These are phyloP conservation scores for Mycena pura DNA, from an alignment of 768 basidiomycete species.

Conservation along the genomic window DNA sequence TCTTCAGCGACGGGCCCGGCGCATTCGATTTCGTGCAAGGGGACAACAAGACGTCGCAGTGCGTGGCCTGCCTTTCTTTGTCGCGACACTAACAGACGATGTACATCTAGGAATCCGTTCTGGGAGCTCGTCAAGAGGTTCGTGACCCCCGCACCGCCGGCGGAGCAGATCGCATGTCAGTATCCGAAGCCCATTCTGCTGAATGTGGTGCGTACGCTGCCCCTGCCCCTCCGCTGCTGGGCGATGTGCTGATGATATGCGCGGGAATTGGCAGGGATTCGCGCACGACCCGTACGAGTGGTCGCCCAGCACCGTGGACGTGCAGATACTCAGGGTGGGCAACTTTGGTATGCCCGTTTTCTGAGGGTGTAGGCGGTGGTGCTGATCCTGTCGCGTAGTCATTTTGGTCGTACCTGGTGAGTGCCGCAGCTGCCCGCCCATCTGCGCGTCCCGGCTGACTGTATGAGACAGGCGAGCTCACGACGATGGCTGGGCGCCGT, in stretches of 20 bases:
- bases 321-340: conserved; percentile 68
- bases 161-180: no score
- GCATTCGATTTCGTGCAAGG: no score
- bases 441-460: no score
- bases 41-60: no score
- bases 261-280: no score
- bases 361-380: not conserved
- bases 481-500: conserved; percentile 82
- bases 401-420: conserved; percentile 78
- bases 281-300: conserved; percentile 74
- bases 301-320: conserved; percentile 73
- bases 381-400: conserved; percentile 42
- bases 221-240: conserved; percentile 13
- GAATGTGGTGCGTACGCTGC: conserved; percentile 50
- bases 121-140: conserved; percentile 74
- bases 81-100: no score
- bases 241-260: conserved; percentile 21
- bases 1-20: no score
- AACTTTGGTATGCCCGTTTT: conserved; percentile 66
- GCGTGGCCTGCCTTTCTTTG: no score
- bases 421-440: no score
- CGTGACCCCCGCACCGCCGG: conserved; percentile 68
- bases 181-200: no score
- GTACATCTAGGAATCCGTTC: conserved; percentile 65
- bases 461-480: no score